Evolutionary conservation across 2,329 filamentous ascomycete species (phyloP).

Genomic region (Aspergillus melleus): DNA sequence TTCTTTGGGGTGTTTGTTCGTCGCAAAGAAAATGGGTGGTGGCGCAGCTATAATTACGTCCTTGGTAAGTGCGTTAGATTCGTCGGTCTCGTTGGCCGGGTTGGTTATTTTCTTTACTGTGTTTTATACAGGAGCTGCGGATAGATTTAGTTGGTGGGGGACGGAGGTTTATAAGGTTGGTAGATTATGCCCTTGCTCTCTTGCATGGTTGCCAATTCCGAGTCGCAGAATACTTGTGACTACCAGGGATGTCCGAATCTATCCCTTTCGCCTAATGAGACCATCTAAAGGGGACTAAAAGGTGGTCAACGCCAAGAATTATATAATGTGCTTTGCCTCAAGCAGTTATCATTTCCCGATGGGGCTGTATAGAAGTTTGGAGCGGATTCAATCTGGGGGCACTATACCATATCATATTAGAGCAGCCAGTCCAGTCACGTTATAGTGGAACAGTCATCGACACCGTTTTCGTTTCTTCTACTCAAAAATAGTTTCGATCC

Average conservation of each 20-base stretch:
- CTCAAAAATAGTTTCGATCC: too few relatives aligned
- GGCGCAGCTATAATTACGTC: slow-evolving; percentile 72
- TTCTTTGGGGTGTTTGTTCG: slow-evolving; percentile 65
- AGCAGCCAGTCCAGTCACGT: too few relatives aligned
- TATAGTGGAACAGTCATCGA: too few relatives aligned
- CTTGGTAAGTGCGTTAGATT: slow-evolving; percentile 67
- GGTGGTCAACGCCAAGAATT: too few relatives aligned
- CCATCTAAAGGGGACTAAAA: too few relatives aligned
- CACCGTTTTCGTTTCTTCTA: too few relatives aligned
- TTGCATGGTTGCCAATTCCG: not conserved
- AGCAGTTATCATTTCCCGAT: too few relatives aligned
- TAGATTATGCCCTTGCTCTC: not conserved
- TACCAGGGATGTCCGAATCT: slow-evolving; percentile 23
- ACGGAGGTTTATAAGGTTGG: slow-evolving; percentile 28
- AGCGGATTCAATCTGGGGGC: too few relatives aligned
- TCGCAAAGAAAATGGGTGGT: slow-evolving; percentile 64
- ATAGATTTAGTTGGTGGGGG: slow-evolving; percentile 28
- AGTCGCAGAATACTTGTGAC: slow-evolving; percentile 24
- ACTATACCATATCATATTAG: too few relatives aligned
- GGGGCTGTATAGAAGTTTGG: too few relatives aligned
- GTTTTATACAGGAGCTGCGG: slow-evolving; percentile 25
- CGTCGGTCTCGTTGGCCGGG: slow-evolving; percentile 25
- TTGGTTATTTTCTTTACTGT: slow-evolving; percentile 29
- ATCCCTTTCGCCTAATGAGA: not conserved
- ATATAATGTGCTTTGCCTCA: too few relatives aligned